These are phyloP conservation scores for Monosporascus sp. DNA, from an alignment of 2,329 filamentous ascomycete species.

Conservation along the genomic window DNA sequence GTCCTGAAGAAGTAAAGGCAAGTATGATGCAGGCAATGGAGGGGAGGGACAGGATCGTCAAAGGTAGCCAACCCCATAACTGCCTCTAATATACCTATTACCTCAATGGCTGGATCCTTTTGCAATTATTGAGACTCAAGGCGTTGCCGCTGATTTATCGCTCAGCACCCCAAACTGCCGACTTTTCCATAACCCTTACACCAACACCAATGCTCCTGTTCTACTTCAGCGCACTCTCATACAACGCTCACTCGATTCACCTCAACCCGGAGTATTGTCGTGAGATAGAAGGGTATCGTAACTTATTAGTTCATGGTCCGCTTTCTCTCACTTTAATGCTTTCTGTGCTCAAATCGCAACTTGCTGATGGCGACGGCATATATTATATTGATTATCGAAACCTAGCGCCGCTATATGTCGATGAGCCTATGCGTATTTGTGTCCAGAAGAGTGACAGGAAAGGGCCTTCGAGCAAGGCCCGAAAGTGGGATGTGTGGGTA, in stretches of 20 bases:
- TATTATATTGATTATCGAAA: conserved; percentile 70
- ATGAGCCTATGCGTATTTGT: conserved; percentile 66
- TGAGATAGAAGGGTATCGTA: conserved; percentile 66
- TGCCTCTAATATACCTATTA: background rate
- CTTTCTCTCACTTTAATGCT: conserved; percentile 74
- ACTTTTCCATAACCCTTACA: conserved; percentile 45
- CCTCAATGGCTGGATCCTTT: background rate
- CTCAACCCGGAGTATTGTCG: conserved; percentile 67
- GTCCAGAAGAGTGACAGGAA: conserved; percentile 41
- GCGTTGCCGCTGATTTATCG: background rate
- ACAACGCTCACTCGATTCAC: conserved; percentile 91
- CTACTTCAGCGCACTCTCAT: conserved; percentile 83
- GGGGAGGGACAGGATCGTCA: conserved; percentile 13
- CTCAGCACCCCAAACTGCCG: conserved; percentile 29
- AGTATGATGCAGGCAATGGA: conserved; percentile 12
- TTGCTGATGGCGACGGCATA: conserved; percentile 37
- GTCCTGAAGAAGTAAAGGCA: conserved; percentile 14
- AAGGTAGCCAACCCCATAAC: conserved; percentile 26
- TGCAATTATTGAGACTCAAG: conserved; percentile 5
- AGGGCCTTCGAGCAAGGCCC: conserved; percentile 25
- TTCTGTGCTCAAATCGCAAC: conserved; percentile 50
- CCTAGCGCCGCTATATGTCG: conserved; percentile 71
- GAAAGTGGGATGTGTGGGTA: conserved; percentile 59
- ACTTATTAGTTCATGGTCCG: conserved; percentile 81
- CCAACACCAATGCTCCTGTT: conserved; percentile 73